Evolutionary conservation across 2,329 filamentous ascomycete genomes (phyloP), one percentile per base, ranked within the genome.

Genomic region (Lomentospora prolificans): DNA sequence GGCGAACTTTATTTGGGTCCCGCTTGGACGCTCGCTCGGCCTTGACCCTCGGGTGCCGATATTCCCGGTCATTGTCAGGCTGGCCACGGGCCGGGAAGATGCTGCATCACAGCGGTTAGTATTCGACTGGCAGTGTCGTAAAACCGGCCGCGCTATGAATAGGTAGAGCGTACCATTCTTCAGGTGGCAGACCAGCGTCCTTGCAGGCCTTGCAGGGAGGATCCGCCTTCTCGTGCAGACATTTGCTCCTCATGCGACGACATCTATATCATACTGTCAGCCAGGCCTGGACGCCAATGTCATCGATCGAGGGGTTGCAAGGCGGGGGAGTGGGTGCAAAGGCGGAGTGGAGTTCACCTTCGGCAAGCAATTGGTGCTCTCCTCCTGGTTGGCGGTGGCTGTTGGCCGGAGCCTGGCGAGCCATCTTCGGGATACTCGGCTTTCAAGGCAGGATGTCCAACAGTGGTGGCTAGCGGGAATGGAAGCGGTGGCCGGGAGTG

Each of bases 161-260:
- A n/a, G 19, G 19, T 51, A 27, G 12, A 55, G 62, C 70, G 64
- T 68, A 81, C 78, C 79, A 82, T 64, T 78, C 75, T 24, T 72
- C 69, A 9, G 73, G 62, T 22, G 65, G 64, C 17, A 78, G 67
- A n/a, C 76, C 77, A 10, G 77, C 75, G 53, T 77, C 73, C 19
- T 66, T 64, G 59, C 79, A 82, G 4, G 75, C 69, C 57, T 77
- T 74, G 60, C 79, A 82, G 14, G 77, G 77, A 25, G 77, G 68
- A 22, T 67, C 65, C 3, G 67, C 70, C 53, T 72, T 75, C 7
- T 78, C 74, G 60, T 80, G 76, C 17, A 76, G 62, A 60, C 78
- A 81, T 66, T 80, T 81, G 64, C 75, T 79, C 58, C 78, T 74
- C 71, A 80, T 76, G 31, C 77, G 75, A 31, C 78, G 77, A 59